Conservation (phyloP, 1,284 basidiomycete species). For the Rhodotorula sp. region DNA sequence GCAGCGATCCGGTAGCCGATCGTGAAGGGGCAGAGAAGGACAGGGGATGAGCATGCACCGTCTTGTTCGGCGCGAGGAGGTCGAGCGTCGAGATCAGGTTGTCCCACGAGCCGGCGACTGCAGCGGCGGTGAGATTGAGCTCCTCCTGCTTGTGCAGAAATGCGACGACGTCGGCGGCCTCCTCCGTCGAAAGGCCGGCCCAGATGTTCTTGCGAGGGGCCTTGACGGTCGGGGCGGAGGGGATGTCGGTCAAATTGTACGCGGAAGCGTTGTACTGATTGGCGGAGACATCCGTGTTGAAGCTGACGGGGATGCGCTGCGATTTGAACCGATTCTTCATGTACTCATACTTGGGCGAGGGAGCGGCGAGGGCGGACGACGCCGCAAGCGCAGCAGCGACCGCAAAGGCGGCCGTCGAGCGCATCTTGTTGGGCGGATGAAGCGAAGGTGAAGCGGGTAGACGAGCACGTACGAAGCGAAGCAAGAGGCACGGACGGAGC, state of each 20-base stretch:
- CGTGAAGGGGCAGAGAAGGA: slow-evolving; percentile 14
- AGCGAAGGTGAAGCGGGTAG: not conserved
- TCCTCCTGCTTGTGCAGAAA: slow-evolving; percentile 45
- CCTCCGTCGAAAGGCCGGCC: slow-evolving; percentile 44
- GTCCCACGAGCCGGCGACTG: slow-evolving; percentile 47
- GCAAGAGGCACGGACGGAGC: not conserved
- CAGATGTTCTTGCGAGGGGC: slow-evolving; percentile 49
- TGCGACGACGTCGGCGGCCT: slow-evolving; percentile 46
- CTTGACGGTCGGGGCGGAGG: slow-evolving; percentile 12
- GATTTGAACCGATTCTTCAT: slow-evolving; percentile 6
- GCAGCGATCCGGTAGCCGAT: no score
- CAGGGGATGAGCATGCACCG: slow-evolving; percentile 7
- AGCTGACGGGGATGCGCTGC: not conserved
- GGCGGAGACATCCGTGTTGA: not conserved
- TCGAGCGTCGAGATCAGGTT: slow-evolving; percentile 50
- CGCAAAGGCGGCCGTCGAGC: not conserved
- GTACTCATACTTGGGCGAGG: slow-evolving; percentile 11
- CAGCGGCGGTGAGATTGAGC: slow-evolving; percentile 49
- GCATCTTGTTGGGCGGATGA: not conserved
- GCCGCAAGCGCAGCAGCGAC: slow-evolving; percentile 1
- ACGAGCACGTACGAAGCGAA: not conserved
- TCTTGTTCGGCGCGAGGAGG: slow-evolving; percentile 47
- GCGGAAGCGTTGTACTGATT: not conserved
- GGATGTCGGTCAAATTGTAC: slow-evolving; percentile 5
- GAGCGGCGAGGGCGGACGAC: not conserved